phyloP scores from a whole-genome alignment of 1,284 basidiomycete species.

The Heterobasidion irregulare region DNA sequence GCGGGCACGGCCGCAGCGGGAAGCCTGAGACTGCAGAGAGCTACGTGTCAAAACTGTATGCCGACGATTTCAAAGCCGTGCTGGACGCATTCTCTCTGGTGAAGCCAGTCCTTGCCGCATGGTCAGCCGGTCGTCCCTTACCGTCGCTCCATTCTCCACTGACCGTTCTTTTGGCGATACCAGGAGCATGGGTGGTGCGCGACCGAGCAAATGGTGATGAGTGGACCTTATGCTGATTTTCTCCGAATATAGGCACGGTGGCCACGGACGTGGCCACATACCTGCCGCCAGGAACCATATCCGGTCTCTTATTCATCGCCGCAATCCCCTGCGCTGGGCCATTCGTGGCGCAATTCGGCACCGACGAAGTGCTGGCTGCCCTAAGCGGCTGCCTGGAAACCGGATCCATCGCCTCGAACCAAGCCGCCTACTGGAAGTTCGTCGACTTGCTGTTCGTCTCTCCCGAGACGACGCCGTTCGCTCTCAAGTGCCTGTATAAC shows the following conservation, averaged over 20 bases:
- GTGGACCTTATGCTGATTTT: neutral
- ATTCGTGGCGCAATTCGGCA: neutral
- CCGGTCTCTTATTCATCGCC: neutral
- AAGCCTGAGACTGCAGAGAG: constrained; percentile 7
- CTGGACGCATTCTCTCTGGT: constrained; percentile 8
- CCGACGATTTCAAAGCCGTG: constrained; percentile 13
- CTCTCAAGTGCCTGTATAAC: neutral
- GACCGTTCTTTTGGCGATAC: neutral
- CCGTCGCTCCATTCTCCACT: neutral
- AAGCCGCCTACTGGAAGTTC: neutral
- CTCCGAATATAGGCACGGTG: neutral
- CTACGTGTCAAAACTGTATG: constrained; percentile 8
- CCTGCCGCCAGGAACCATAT: neutral
- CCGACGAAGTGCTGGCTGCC: neutral
- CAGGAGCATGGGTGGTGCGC: neutral
- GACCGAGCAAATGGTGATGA: too few relatives aligned
- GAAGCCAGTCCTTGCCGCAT: constrained; percentile 8
- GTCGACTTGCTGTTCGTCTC: neutral
- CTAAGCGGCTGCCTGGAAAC: neutral
- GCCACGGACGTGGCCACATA: neutral
- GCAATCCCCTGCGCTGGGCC: neutral
- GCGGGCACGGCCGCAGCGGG: constrained; percentile 16
- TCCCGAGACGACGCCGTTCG: neutral
- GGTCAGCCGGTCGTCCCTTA: constrained; percentile 10
- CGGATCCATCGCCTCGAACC: neutral